Base-by-base conservation (phyloP, 129 eudicot genomes). In the Dittrichia graveolens region DNA sequence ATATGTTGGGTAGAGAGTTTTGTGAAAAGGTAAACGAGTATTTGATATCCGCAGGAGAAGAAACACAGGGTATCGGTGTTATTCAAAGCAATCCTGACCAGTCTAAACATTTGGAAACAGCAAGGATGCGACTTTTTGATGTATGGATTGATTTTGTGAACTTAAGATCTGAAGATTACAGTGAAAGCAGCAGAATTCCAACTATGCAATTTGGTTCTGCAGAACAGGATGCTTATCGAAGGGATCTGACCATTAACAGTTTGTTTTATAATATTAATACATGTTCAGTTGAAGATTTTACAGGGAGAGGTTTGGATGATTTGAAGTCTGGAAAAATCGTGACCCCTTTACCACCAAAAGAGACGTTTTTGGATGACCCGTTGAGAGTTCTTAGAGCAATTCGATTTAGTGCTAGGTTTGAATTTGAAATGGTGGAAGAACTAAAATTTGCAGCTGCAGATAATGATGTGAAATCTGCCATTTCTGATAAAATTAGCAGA, bases 61-160 rank as follows among this genome's bases (percentile, higher is more conserved):
- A 90, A 71, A 71, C 86, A 18, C 88, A 81, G 4, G 96, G 93
- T 15, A 69, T 90, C 58, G 89, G 85, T 68, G 97, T 90, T 57
- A 95, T 90, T 61, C 97, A 88, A 61, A 90, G 97, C 84, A 95
- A 90, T 81, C 99, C 99, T 37, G 97, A 95, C 11, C 97, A 95
- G 67, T 95, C 99, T 8, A 95, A 95, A 76, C 97, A 95, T 84
- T 82, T 95, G 89, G 99, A 95, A 86, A 95, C 99, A 2, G 96
- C 99, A 49, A 81, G 86, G 80, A 95, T 95, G 99, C 91, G 91
- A 42, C 80, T 90, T 3, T 85, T 82, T 74, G 96, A 88, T 64
- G 62, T 84, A 10, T 95, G 91, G 97, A 84, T 95, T 71, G 99
- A 95, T 79, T 88, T 95, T 67, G 99, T 90, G 14, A 90, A 95